Conservation (phyloP, 805 yeast genomes). For the Sugiyamaella qingdaonensis region DNA sequence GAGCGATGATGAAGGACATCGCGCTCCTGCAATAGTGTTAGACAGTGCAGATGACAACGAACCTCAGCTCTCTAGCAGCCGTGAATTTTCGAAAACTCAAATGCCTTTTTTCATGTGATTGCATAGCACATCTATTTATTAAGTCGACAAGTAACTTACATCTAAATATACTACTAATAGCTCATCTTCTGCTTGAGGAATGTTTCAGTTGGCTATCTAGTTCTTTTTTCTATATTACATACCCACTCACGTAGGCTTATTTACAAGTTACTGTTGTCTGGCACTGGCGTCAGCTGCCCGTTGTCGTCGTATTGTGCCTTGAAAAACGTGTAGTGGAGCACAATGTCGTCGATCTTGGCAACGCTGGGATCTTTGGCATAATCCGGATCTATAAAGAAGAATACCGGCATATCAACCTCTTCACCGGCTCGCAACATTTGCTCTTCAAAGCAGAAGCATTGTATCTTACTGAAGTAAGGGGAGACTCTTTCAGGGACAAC, state of each 20-base stretch:
- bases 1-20: constrained; percentile 10
- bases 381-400: constrained; percentile 95
- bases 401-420: constrained; percentile 98
- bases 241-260: too few relatives aligned
- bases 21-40: not conserved
- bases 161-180: too few relatives aligned
- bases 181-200: too few relatives aligned
- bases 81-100: not conserved
- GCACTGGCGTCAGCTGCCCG: constrained; percentile 25
- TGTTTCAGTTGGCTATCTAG: too few relatives aligned
- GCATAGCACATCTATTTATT: too few relatives aligned
- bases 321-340: constrained; percentile 90
- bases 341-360: constrained; percentile 85
- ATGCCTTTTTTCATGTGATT: not conserved
- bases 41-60: not conserved
- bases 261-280: not conserved
- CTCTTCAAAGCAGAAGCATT: constrained; percentile 97
- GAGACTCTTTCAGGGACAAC: constrained; percentile 97
- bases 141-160: too few relatives aligned
- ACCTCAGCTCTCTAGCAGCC: not conserved
- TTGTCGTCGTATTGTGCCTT: constrained; percentile 33
- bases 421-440: constrained; percentile 92
- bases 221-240: too few relatives aligned
- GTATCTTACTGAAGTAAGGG: constrained; percentile 93
- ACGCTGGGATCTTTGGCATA: constrained; percentile 88